phyloP scores from a whole-genome alignment of 2,329 filamentous ascomycete species.

The Colletotrichum sp. region DNA sequence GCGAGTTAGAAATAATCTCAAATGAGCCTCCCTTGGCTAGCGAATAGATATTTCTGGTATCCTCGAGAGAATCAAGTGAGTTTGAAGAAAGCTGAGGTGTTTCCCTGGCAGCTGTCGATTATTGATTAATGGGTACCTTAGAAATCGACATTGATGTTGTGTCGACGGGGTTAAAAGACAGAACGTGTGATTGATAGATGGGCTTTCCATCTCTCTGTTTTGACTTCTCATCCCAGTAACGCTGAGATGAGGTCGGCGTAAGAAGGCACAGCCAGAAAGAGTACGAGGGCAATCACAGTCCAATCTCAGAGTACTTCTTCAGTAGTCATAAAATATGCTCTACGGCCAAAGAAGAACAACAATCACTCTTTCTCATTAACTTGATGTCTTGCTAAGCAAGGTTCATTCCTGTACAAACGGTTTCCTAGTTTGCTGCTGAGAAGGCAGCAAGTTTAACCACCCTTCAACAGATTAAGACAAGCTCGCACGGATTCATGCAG shows the following conservation, averaged over 20 bases:
- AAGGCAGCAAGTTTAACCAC: neutral
- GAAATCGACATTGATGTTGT: neutral
- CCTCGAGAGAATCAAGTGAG: neutral
- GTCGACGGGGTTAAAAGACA: neutral
- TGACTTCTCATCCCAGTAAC: neutral
- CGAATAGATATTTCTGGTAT: accelerated
- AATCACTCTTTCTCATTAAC: neutral
- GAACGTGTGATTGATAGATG: neutral
- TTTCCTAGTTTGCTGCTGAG: neutral
- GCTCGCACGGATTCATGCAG: neutral
- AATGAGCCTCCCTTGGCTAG: neutral
- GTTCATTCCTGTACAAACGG: neutral
- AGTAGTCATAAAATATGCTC: neutral
- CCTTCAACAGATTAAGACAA: neutral
- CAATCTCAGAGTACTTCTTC: neutral
- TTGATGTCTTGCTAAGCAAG: neutral
- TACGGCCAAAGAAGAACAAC: neutral
- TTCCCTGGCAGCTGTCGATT: neutral
- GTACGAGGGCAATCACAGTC: neutral
- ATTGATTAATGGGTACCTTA: neutral
- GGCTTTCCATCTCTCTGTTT: neutral
- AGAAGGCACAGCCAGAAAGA: neutral
- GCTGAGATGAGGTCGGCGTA: neutral
- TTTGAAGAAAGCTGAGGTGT: neutral
- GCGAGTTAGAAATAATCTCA: neutral